Base-by-base conservation (phyloP, 192 early-diverging fungal species). In the Dissophora ornata region DNA sequence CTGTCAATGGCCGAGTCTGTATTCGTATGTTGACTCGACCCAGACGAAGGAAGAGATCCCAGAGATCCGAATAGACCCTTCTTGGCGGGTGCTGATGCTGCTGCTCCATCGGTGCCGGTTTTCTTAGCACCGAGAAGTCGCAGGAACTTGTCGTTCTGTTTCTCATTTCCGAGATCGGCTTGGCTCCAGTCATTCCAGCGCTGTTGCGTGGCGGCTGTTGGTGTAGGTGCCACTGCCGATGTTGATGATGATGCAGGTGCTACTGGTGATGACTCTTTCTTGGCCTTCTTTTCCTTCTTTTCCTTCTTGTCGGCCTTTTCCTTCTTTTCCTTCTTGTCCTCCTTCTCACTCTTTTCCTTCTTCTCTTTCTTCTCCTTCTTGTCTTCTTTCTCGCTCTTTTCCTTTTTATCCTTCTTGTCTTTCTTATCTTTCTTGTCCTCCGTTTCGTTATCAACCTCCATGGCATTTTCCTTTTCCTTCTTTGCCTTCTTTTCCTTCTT, bases 181-280 rank as follows among this genome's bases (percentile, higher is more conserved):
- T 85, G 77, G 18, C 57, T 74, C 89, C 89, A 90, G 55, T 90
- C 84, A 46, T 89, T 90, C 89, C 89, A 90, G 18, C 82, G 55
- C 49, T 79, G 59, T 22, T 61, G 46, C 41, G 45, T 26, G 30
- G 71, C 19, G 30, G 65, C 30, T 22, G 69, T 25, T 12, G 55
- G 40, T 38, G 47, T 47, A 9, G 52, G 48, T 34, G 53, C 62
- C 30, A 46, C 42, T 63, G 69, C 34, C 19, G 60, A 21, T 44
- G 66, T 22, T 36, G 30, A 12, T 28, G 38, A 5, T 18, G 55
- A 45, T 32, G 36, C 16, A 44, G 56, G 28, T 4, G 33, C 6
- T 13, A 18, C 38, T 5, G 33, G 24, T 25, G 56, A 26, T n/a
- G 77, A 77, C 16, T 68, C 41, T n/a, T 46, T 40, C 0, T 32